Evolutionary conservation across 768 basidiomycete genomes (phyloP), one percentile per base, ranked within the genome.

Genomic region (Amanita muscaria): DNA sequence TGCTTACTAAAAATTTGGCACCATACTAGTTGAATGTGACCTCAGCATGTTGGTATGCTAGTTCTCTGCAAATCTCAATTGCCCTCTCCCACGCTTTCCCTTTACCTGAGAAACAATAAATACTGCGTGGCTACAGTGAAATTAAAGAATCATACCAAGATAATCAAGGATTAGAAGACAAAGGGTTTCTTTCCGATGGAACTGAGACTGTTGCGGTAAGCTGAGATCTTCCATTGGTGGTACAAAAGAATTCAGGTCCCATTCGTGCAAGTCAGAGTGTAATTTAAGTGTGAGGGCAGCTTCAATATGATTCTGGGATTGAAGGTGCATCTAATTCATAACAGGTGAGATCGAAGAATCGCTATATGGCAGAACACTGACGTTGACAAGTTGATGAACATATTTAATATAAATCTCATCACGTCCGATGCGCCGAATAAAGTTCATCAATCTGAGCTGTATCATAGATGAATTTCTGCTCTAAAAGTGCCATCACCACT

Each of bases 41-140:
- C 58, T 83, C 81, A 12, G 85, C 76, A 64, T 97, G 93, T 59
- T 97, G 91, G 49, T 68, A 78, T 11, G 84, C 84, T 19, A 98
- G 66, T 54, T 97, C 94, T 64, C 88, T 88, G 66, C 89, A 93
- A 39, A 97, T 85, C 37, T 89, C 86, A 46, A 96, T 80, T 2
- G 91, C 94, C 42, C 77, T 83, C 62, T 98, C 94, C 78, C 90
- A 98, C n/a, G 94, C 93, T 56, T 94, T 92, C 8, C 93, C 94
- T 63, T 92, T 88, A 40, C 89, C 90, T 92, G 39, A 22, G 10
- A n/a, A 30, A 40, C 1, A 35, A 32, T 22, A 10, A 33, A 30
- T 44, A 43, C 15, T 18, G 24, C 49, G 33, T 41, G 45, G 25
- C 44, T 44, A 3, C 15, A 27, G 25, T 19, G 6, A 5, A 21